Evolutionary conservation across 2,329 filamentous ascomycete genomes (phyloP).

Genomic region (Scolecobasidium constrictum): DNA sequence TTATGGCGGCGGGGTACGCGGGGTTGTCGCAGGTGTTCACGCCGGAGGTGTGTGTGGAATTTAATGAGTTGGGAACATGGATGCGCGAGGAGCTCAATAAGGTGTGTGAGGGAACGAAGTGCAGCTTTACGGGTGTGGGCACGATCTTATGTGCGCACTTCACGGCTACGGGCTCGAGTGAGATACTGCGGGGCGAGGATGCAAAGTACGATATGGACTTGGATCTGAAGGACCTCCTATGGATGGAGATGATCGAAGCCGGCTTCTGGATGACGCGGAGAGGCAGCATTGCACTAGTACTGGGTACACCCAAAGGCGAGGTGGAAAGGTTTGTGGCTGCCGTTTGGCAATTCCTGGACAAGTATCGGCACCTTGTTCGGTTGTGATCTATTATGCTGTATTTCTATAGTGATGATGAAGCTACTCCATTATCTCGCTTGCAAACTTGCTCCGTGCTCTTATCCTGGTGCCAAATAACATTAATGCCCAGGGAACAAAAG

Average conservation of each 20-base stretch:
- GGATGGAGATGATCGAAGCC: slow-evolving; percentile 25
- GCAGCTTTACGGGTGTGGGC: slow-evolving; percentile 25
- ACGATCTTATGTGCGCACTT: slow-evolving; percentile 28
- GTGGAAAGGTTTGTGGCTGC: no score
- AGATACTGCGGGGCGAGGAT: slow-evolving; percentile 17
- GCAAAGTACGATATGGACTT: slow-evolving; percentile 19
- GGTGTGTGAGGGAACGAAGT: slow-evolving; percentile 21
- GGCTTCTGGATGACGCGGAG: slow-evolving; percentile 26
- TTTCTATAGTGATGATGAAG: no score
- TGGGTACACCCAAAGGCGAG: no score
- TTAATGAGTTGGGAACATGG: slow-evolving; percentile 22
- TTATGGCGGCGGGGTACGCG: slow-evolving; percentile 48
- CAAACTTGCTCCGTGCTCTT: slow-evolving; percentile 65
- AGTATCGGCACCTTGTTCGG: no score
- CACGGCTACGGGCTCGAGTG: slow-evolving; percentile 18
- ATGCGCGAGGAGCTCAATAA: slow-evolving; percentile 19
- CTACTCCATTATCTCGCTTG: slow-evolving; percentile 22
- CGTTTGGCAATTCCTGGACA: no score
- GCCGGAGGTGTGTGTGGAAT: slow-evolving; percentile 17
- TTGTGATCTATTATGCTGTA: no score
- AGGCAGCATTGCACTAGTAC: slow-evolving; percentile 24
- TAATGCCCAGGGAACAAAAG: slow-evolving; percentile 78
- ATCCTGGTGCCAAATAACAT: slow-evolving; percentile 70
- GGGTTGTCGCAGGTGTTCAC: slow-evolving; percentile 35
- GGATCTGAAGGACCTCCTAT: slow-evolving; percentile 24